phyloP scores from a whole-genome alignment of 2,329 filamentous ascomycete species.

The Botrytis elliptica region DNA sequence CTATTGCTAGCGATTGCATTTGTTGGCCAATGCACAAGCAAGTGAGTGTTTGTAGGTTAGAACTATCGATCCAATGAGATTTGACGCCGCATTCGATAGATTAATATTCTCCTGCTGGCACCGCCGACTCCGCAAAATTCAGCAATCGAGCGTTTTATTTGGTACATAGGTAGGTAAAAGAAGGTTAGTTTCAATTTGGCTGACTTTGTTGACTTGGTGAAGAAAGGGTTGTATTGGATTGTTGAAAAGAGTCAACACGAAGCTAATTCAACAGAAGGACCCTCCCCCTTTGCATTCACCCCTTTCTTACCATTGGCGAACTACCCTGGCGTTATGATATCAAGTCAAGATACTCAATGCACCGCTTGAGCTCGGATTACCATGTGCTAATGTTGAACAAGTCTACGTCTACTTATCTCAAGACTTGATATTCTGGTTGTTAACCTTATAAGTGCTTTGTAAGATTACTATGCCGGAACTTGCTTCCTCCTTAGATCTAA shows the following conservation, averaged over 20 bases:
- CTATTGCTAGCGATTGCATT: neutral
- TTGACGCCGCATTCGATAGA: neutral
- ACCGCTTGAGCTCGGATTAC: neutral
- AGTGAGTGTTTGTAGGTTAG: neutral
- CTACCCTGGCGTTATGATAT: neutral
- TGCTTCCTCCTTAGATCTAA: neutral
- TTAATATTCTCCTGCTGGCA: neutral
- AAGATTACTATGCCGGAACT: neutral
- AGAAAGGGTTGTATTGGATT: neutral
- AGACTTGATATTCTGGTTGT: neutral
- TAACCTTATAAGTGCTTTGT: neutral
- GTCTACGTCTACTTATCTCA: neutral
- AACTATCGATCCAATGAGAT: neutral
- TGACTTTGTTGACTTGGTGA: neutral
- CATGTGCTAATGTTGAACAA: neutral
- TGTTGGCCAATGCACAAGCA: conserved; percentile 9
- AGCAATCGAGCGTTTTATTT: neutral
- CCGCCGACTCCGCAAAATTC: neutral
- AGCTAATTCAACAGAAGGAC: neutral
- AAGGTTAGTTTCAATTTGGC: neutral
- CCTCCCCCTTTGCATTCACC: neutral
- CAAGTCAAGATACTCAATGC: neutral
- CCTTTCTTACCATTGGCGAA: neutral
- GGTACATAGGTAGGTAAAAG: neutral
- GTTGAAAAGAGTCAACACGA: neutral